Conservation (phyloP, 208 protist genomes). For the Entamoeba invadens region DNA sequence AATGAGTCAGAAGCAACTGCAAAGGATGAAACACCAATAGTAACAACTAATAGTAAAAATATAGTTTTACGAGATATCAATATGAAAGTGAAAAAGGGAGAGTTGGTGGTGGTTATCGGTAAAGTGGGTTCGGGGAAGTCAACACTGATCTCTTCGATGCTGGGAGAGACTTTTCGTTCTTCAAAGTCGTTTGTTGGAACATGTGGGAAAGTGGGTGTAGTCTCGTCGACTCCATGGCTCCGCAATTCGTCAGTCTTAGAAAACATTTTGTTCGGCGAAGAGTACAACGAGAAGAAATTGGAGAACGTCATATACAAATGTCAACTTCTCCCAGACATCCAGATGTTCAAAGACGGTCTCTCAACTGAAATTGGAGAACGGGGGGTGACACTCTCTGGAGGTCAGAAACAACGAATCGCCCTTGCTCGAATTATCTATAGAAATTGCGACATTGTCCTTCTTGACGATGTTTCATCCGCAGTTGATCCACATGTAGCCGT, state of each 20-base stretch:
- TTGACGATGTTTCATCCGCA: constrained; percentile 7
- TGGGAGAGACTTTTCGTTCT: neutral
- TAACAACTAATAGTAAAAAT: too few species aligned
- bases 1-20: neutral
- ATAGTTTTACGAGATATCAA: neutral
- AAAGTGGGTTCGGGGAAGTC: constrained; percentile 1
- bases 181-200: constrained; percentile 1
- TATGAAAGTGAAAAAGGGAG: neutral
- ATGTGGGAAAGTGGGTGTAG: constrained; percentile 51
- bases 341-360: constrained; percentile 54
- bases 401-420: constrained; percentile 52
- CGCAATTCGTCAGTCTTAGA: constrained; percentile 62
- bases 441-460: constrained; percentile 23
- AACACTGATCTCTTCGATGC: neutral
- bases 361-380: constrained; percentile 64
- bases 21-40: neutral
- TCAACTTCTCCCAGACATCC: constrained; percentile 56
- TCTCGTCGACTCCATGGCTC: constrained; percentile 64
- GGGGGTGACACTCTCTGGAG: constrained; percentile 61
- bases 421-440: constrained; percentile 50
- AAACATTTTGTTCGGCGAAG: constrained; percentile 64
- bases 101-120: neutral
- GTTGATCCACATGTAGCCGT: neutral
- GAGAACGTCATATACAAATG: constrained; percentile 48
- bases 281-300: constrained; percentile 24